A percentile compares a stretch with the other conserved stretches of the same genome.
Evolutionary conservation across 2,329 filamentous ascomycete genomes (phyloP).

Genomic region (Ophiosphaerella narmari): DNA sequence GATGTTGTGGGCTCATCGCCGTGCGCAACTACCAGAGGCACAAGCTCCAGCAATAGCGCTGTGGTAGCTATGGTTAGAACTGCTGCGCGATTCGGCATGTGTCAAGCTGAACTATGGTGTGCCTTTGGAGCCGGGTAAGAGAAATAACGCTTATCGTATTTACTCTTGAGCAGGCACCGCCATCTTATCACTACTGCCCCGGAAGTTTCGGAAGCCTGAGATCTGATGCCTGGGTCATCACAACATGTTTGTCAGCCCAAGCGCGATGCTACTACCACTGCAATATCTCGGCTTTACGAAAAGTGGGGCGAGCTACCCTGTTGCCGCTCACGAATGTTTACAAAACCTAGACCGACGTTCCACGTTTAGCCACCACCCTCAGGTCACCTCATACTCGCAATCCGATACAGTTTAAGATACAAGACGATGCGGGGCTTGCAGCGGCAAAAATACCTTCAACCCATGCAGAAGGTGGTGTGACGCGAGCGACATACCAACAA

Average conservation of each 20-base stretch:
- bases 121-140: conserved; percentile 4
- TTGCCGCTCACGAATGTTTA: not conserved
- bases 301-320: conserved; percentile 14
- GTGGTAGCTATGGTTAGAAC: conserved; percentile 33
- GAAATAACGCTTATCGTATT: not conserved
- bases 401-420: not conserved
- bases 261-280: conserved; percentile 16
- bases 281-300: conserved; percentile 18
- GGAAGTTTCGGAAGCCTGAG: conserved; percentile 31
- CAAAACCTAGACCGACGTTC: not conserved
- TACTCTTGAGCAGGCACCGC: conserved; percentile 6
- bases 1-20: conserved; percentile 42
- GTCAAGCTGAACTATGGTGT: not conserved
- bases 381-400: conserved; percentile 1
- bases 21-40: conserved; percentile 50
- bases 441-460: not conserved
- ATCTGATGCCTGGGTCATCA: conserved; percentile 17
- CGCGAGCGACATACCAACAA: not conserved
- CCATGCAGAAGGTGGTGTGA: not conserved
- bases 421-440: not conserved
- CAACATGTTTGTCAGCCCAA: conserved; percentile 33
- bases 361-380: not conserved
- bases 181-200: conserved; percentile 21
- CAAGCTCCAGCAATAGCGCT: conserved; percentile 47
- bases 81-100: conserved; percentile 31